These are phyloP conservation scores for Russula griseocarnosa DNA, from an alignment of 768 basidiomycete genomes.

Conservation along the genomic window DNA sequence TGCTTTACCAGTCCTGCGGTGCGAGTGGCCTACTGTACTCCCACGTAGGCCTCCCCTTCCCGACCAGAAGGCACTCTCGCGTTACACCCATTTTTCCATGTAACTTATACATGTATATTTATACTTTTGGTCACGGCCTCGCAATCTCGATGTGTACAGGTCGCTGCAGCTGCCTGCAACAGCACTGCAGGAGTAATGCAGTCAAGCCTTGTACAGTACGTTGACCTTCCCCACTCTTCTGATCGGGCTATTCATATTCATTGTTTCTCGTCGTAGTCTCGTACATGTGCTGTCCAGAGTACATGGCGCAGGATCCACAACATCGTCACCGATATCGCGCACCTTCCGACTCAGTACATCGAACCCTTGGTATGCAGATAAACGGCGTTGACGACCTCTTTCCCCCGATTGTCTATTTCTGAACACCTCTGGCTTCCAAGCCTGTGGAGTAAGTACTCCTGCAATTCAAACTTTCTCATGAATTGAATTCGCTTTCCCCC, in stretches of 20 bases:
- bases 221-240: slow-evolving; percentile 6
- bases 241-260: slow-evolving; percentile 12
- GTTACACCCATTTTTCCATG: no score
- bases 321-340: slow-evolving; percentile 4
- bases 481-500: background rate
- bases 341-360: slow-evolving; percentile 21
- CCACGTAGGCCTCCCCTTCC: no score
- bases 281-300: slow-evolving; percentile 3
- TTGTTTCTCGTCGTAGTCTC: slow-evolving; percentile 6
- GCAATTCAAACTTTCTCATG: background rate
- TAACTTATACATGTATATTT: no score
- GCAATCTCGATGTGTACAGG: no score
- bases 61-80: no score
- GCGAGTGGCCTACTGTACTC: no score
- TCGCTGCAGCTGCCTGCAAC: no score
- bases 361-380: no score
- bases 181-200: no score
- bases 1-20: no score
- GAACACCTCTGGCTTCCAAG: slow-evolving; percentile 13
- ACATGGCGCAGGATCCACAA: slow-evolving; percentile 6
- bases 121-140: no score
- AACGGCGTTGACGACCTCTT: background rate
- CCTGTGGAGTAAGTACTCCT: slow-evolving; percentile 12
- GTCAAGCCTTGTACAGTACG: background rate
- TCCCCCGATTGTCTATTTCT: background rate